A percentile compares a stretch with the other conserved stretches of the same genome.
Conservation (phyloP, 129 eudicot genomes). For the Saposhnikovia divaricata region DNA sequence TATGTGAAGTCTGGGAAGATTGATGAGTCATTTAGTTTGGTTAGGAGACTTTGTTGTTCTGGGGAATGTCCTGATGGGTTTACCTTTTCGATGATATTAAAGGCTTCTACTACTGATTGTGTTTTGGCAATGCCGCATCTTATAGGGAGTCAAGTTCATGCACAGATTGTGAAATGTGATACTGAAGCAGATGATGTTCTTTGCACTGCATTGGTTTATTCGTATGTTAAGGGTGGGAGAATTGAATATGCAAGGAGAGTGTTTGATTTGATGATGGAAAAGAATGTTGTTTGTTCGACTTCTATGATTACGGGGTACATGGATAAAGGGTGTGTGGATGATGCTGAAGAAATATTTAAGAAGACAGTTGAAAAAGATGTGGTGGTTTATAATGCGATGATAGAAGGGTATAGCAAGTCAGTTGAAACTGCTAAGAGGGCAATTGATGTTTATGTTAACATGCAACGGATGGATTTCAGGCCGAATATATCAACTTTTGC, state of each 20-base stretch:
- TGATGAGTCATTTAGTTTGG: slow-evolving; percentile 38
- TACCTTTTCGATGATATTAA: slow-evolving; percentile 75
- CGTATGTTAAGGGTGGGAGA: slow-evolving; percentile 64
- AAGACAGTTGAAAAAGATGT: slow-evolving; percentile 62
- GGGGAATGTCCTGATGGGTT: slow-evolving; percentile 67
- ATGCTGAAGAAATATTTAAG: slow-evolving; percentile 65
- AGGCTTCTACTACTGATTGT: slow-evolving; percentile 35
- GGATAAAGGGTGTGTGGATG: slow-evolving; percentile 47
- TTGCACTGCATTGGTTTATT: slow-evolving; percentile 60
- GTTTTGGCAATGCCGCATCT: slow-evolving; percentile 13
- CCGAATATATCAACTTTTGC: slow-evolving; percentile 84
- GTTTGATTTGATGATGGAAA: slow-evolving; percentile 69
- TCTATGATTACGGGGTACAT: slow-evolving; percentile 78
- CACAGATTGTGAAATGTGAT: slow-evolving; percentile 63
- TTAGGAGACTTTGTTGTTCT: slow-evolving; percentile 33
- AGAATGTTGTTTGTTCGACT: slow-evolving; percentile 68
- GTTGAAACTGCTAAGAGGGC: slow-evolving; percentile 64
- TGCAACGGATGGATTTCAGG: slow-evolving; percentile 56
- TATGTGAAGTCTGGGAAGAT: slow-evolving; percentile 41
- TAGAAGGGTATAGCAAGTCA: slow-evolving; percentile 87
- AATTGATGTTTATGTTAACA: slow-evolving; percentile 49
- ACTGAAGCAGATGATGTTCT: slow-evolving; percentile 66
- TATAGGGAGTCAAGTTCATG: slow-evolving; percentile 70
- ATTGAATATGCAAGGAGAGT: slow-evolving; percentile 68
- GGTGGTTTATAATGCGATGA: slow-evolving; percentile 93